These are phyloP conservation scores for Trypanosoma congolense DNA, from an alignment of 208 protist species.

Conservation along the genomic window DNA sequence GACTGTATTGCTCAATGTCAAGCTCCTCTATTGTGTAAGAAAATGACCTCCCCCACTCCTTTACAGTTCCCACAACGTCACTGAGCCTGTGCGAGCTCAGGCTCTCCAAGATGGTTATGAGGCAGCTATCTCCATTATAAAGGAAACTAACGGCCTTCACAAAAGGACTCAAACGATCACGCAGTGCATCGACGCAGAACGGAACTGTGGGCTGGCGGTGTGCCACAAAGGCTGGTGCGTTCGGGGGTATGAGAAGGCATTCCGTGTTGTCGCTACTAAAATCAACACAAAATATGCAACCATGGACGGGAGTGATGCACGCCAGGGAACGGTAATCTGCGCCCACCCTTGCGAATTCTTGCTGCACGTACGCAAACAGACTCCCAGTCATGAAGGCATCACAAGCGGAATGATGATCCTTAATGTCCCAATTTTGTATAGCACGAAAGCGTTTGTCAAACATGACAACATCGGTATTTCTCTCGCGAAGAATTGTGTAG, in stretches of 20 bases:
- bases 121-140: conserved; percentile 10
- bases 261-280: conserved; percentile 23
- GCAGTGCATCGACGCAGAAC: conserved; percentile 4
- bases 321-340: conserved; percentile 18
- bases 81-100: neutral
- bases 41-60: too few relatives aligned
- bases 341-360: conserved; percentile 16
- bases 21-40: too few relatives aligned
- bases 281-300: conserved; percentile 26
- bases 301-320: conserved; percentile 32
- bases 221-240: conserved; percentile 4
- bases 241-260: conserved; percentile 20
- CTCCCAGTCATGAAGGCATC: conserved; percentile 57
- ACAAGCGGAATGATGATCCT: conserved; percentile 29
- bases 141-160: conserved; percentile 6
- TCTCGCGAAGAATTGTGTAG: conserved; percentile 3
- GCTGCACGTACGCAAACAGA: conserved; percentile 38
- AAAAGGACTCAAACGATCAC: neutral
- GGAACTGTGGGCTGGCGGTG: neutral
- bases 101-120: conserved; percentile 8
- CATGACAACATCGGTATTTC: neutral
- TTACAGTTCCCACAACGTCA: too few relatives aligned
- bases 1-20: too few relatives aligned
- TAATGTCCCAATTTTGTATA: neutral
- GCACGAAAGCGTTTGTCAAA: too few relatives aligned